phyloP scores from a whole-genome alignment of 148 eudicot genomes.

The Fallopia convolvulus region DNA sequence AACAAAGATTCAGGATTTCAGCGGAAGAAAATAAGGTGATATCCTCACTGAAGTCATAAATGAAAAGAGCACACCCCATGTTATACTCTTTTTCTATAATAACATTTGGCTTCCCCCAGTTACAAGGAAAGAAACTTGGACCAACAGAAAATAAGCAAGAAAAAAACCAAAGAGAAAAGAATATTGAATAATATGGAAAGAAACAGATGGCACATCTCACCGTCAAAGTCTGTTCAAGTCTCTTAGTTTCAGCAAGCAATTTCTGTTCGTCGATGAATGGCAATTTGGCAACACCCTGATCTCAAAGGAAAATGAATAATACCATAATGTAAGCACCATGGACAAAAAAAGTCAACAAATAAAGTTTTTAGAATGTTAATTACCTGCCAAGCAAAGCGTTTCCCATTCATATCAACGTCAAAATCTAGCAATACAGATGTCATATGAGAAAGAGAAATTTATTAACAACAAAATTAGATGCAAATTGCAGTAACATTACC shows the following conservation, averaged over 20 bases:
- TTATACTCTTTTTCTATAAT: not conserved
- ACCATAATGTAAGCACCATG: not conserved
- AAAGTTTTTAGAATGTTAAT: not conserved
- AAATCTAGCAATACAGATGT: conserved; percentile 50
- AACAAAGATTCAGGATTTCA: not conserved
- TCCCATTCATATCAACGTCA: conserved; percentile 96
- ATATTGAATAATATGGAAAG: conserved; percentile 4
- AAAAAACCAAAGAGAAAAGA: not conserved
- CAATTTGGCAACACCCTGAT: conserved; percentile 84
- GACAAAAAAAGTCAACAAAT: not conserved
- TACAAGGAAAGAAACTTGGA: not conserved
- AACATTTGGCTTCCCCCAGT: not conserved
- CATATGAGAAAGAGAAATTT: conserved; percentile 6
- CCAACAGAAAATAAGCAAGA: not conserved
- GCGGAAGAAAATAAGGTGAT: not conserved
- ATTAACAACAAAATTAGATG: not conserved
- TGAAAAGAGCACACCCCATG: not conserved
- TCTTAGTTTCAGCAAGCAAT: conserved; percentile 79
- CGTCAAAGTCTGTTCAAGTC: conserved; percentile 78
- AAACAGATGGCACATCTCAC: conserved; percentile 23
- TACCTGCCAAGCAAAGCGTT: conserved; percentile 99
- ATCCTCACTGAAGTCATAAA: not conserved
- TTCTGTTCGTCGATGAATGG: conserved; percentile 90
- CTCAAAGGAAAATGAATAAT: conserved; percentile 9
- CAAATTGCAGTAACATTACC: conserved; percentile 36